Base-by-base conservation (phyloP, 2,329 filamentous ascomycete species). In the Fusarium mexicanum region DNA sequence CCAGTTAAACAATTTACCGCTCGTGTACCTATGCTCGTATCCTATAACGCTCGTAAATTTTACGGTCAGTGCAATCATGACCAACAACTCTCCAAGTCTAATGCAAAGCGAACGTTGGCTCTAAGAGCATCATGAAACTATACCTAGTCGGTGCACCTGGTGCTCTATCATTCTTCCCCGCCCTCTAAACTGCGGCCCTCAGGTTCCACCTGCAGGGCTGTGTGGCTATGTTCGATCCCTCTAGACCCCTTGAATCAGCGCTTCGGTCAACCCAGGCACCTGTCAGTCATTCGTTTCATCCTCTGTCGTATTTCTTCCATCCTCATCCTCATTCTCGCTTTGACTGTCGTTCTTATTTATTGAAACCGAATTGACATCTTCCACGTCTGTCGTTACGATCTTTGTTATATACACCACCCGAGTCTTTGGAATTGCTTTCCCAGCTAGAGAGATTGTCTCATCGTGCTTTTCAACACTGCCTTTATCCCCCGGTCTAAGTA, bases 171-270 rank as follows among this genome's bases (percentile, higher is more conserved):
- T 29, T 40, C 43, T 48, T 72, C 72, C 68, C 73, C 64, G 64
- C 69, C 65, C 67, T 68, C 57, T 65, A 69, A 69, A 67, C 59
- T 64, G 73, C 64, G 58, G 48, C 62, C 68, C 61, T 55, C 40
- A 63, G 61, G 63, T 61, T 67, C 76, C 71, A 76, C 76, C 64
- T 67, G 59, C 76, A 78, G 76, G 76, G 76, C 76, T 78, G 75
- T 77, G 64, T 67, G 76, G 76, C 76, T 78, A 72, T 78, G 64
- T 60, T 67, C 13, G 37, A 46, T 55, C 53, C 53, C 64, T 68
- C 50, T 24, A 17, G 62, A 54, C 67, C 67, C 74, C 71, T 76
- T 76, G 64, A 73, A 71, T 73, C 65, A 72, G 65, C 59, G 59
- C 60, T 69, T 43, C 40, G 69, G 58, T 58, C 71, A 67, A 61